Conservation (phyloP, 2,329 filamentous ascomycete species). For the Dactylella cylindrospora region DNA sequence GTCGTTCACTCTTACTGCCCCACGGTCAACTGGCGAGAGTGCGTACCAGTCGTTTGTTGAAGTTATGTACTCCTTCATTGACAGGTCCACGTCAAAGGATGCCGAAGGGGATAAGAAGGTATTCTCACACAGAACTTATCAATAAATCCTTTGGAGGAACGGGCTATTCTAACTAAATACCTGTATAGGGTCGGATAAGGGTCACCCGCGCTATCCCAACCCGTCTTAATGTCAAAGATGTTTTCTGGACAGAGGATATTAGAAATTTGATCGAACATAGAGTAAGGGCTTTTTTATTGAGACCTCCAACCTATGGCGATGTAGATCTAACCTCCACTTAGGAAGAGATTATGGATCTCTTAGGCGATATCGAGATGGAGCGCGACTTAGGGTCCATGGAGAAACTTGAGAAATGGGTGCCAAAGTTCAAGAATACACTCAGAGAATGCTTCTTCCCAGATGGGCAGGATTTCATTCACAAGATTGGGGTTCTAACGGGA, state of each 20-base stretch:
- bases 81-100: constrained; percentile 12
- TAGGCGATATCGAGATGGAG: constrained; percentile 17
- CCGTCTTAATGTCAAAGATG: constrained; percentile 21
- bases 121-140: background rate
- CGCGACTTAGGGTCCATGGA: constrained; percentile 9
- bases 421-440: constrained; percentile 22
- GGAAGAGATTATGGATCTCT: constrained; percentile 25
- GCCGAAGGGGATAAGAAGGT: constrained; percentile 11
- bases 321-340: no score
- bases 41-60: constrained; percentile 13
- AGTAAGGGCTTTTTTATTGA: no score
- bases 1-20: constrained; percentile 33
- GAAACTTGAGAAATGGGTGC: constrained; percentile 27
- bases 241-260: constrained; percentile 31
- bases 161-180: no score
- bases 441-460: constrained; percentile 39
- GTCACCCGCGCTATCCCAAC: constrained; percentile 22
- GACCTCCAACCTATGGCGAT: no score
- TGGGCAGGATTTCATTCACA: constrained; percentile 7
- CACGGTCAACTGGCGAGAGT: constrained; percentile 12
- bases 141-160: no score
- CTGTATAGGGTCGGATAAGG: constrained; percentile 17
- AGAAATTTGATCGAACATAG: constrained; percentile 14
- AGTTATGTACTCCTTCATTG: constrained; percentile 13
- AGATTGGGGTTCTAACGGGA: constrained; percentile 9